phyloP scores from a whole-genome alignment of 768 basidiomycete species.

The Mycena polygramma region DNA sequence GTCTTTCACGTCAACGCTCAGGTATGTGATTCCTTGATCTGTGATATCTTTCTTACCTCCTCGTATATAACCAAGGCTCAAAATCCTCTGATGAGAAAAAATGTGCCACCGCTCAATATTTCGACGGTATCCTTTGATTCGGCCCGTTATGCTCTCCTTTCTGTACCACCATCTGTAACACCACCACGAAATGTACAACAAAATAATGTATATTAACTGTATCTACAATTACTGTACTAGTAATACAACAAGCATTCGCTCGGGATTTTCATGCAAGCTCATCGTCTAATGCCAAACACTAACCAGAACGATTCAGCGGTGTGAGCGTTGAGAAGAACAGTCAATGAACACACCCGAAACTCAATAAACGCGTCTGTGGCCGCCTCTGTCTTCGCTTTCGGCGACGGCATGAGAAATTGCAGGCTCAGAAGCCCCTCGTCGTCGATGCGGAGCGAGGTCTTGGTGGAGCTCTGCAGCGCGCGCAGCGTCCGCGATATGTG shows the following conservation, averaged over 20 bases:
- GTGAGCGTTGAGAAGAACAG: not conserved
- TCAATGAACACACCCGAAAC: constrained; percentile 76
- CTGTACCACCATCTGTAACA: not conserved
- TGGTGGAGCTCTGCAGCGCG: constrained; percentile 86
- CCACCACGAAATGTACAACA: not conserved
- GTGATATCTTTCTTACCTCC: not conserved
- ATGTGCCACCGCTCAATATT: constrained; percentile 39
- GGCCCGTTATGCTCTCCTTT: not conserved
- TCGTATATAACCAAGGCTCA: not conserved
- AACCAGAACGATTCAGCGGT: constrained; percentile 11
- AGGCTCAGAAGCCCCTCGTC: constrained; percentile 85
- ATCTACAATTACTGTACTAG: constrained; percentile 7
- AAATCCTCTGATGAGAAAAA: constrained; percentile 13
- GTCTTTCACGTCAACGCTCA: constrained; percentile 42
- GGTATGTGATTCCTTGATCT: constrained; percentile 12
- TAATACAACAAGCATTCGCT: constrained; percentile 27
- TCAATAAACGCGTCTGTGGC: constrained; percentile 80
- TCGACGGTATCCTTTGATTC: constrained; percentile 28
- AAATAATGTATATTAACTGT: constrained; percentile 14
- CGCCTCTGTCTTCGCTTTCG: constrained; percentile 57
- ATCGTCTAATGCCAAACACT: constrained; percentile 63
- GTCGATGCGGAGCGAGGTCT: constrained; percentile 91
- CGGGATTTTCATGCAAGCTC: constrained; percentile 28
- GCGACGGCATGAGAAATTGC: constrained; percentile 88
- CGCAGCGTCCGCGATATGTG: constrained; percentile 80